Evolutionary conservation across 768 basidiomycete genomes (phyloP), one percentile per base, ranked within the genome.

Genomic region (Ramaria rubella): DNA sequence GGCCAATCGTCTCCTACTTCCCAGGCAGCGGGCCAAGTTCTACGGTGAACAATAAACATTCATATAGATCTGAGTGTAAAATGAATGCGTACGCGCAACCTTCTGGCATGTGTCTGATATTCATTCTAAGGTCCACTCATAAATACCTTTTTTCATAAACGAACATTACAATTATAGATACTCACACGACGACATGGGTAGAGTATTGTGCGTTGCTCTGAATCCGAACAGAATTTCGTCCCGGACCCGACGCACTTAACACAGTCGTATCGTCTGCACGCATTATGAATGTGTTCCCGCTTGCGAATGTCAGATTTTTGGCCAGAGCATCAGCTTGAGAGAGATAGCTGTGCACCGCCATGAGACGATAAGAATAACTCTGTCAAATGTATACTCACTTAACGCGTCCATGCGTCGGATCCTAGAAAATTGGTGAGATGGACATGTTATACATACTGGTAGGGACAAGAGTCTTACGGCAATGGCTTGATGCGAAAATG

Each of bases 1-100:
- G 82, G 82, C 83, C 82, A 86, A 52, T 70, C 68, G 5, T 64
- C 59, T 33, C 71, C 78, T 15, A 73, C 68, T 38, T 80, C 79
- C 82, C 81, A 83, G n/a, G 77, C 63, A 9, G 82, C 82, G 6
- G 83, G 80, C 80, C 81, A 81, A 21, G 73, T 74, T 24, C 62
- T 63, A 54, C 49, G 51, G n/a, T 46, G 44, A 33, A 31, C 21
- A 49, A 19, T 52, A 57, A 49, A 29, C 29, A 56, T 33, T 15
- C 40, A 38, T 26, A n/a, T 31, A 19, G 46, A 55, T 26, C 59
- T 64, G 17, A n/a, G 26, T 23, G 49, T 38, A 58, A 38, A 5
- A 30, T n/a, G 1, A n/a, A 40, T 40, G 68, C 75, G 55, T 52
- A 77, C 77, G 76, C 79, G 63, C 80, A 81, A 7, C 81, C 82